These are phyloP conservation scores for Inonotus obliquus DNA, from an alignment of 1,284 basidiomycete genomes.

Conservation along the genomic window DNA sequence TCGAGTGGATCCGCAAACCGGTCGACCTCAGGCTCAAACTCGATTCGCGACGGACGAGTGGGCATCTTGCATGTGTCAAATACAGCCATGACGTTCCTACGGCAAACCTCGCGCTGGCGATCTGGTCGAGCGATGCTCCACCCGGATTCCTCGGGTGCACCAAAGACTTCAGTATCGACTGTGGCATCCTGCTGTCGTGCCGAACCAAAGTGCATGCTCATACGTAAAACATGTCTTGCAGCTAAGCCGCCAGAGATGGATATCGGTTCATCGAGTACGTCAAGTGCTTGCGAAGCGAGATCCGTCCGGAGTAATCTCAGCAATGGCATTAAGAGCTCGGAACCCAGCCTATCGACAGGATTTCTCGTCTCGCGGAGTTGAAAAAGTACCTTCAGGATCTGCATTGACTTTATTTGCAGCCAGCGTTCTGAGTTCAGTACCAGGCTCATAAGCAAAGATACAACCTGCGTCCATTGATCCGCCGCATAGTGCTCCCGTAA, in stretches of 20 bases:
- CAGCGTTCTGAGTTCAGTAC: constrained; percentile 84
- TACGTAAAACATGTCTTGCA: constrained; percentile 80
- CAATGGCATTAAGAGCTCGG: constrained; percentile 88
- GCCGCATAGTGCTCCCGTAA: constrained; percentile 78
- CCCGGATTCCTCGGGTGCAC: constrained; percentile 74
- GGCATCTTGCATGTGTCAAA: constrained; percentile 79
- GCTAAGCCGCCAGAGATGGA: constrained; percentile 71
- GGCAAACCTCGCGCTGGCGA: constrained; percentile 56
- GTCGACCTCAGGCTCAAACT: constrained; percentile 54
- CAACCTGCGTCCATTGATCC: constrained; percentile 70
- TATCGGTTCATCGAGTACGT: constrained; percentile 88
- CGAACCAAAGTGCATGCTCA: constrained; percentile 69
- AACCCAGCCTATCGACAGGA: constrained; percentile 70
- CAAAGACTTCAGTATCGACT: constrained; percentile 69
- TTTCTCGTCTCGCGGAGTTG: constrained; percentile 79
- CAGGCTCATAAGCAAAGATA: constrained; percentile 79
- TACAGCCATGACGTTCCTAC: constrained; percentile 76
- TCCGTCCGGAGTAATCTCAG: constrained; percentile 84
- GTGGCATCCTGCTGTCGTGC: constrained; percentile 40
- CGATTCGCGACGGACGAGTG: constrained; percentile 67
- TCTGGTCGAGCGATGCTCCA: constrained; percentile 79
- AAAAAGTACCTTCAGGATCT: constrained; percentile 85
- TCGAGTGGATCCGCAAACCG: constrained; percentile 35
- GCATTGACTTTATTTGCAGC: constrained; percentile 81
- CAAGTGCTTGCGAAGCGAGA: constrained; percentile 79